A percentile compares a stretch with the other conserved stretches of the same genome.
Evolutionary conservation across 345 rosid species (phyloP).

Genomic region (Luvunga scandens): DNA sequence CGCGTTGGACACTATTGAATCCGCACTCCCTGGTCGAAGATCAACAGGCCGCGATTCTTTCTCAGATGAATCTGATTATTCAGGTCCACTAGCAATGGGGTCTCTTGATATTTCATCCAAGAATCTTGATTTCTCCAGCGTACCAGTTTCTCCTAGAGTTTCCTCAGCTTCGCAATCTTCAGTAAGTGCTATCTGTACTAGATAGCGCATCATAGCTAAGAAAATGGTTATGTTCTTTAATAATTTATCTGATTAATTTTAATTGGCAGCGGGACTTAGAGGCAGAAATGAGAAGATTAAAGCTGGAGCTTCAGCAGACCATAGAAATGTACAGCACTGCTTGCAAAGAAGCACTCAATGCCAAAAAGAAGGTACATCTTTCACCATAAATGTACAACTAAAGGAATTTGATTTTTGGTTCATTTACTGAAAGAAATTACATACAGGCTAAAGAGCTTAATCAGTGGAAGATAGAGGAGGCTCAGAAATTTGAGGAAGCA

Average conservation of each 20-base stretch:
- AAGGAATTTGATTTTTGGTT: background rate
- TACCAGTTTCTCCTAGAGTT: conserved; percentile 31
- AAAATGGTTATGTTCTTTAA: background rate
- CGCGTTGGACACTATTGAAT: conserved; percentile 40
- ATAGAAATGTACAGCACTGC: conserved; percentile 88
- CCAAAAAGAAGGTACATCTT: conserved; percentile 59
- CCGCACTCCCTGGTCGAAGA: conserved; percentile 22
- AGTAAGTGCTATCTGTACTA: conserved; percentile 28
- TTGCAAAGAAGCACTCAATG: conserved; percentile 82
- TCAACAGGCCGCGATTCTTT: conserved; percentile 28
- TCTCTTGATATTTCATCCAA: conserved; percentile 39
- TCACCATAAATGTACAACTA: background rate
- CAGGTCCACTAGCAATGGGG: conserved; percentile 19
- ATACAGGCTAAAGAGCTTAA: conserved; percentile 72
- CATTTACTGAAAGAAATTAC: background rate
- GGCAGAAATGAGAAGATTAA: conserved; percentile 85
- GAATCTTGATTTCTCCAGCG: conserved; percentile 27
- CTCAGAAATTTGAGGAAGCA: conserved; percentile 65
- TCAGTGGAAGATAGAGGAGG: conserved; percentile 71
- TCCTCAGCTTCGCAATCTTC: conserved; percentile 23
- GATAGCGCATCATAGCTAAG: background rate
- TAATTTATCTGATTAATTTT: conserved; percentile 3
- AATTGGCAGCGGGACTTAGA: conserved; percentile 59
- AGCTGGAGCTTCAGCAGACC: conserved; percentile 86
- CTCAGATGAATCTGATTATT: conserved; percentile 33